Evolutionary conservation across 2,329 filamentous ascomycete genomes (phyloP), one percentile per base, ranked within the genome.

Genomic region (Fusarium sp.): DNA sequence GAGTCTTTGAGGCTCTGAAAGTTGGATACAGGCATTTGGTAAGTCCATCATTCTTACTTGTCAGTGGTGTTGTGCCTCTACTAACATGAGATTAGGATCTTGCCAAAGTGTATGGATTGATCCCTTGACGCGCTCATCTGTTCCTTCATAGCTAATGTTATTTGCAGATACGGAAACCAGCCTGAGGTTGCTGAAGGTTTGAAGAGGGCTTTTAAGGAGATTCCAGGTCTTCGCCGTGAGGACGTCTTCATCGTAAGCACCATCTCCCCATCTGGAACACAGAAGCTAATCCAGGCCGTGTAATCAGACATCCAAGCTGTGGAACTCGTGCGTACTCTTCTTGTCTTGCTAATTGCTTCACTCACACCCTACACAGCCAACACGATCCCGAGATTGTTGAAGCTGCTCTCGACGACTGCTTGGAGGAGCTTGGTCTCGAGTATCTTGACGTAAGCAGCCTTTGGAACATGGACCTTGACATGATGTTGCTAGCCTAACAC

Each of bases 1-100:
- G 63, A 16, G 48, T 66, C 18, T 66, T 39, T n/a, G 64, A 66
- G 23, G 64, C 64, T 20, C 43, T 66, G 16, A 66, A 60, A 34
- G 64, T 52, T 18, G 54, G 64, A 2, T 66, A 66, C 50, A 23
- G 43, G 10, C 64, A 66, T 52, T 25, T 66, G 54, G 50, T 57
- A n/a, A n/a, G 25, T 32, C n/a, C 23, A 11, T 18, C 11, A 30
- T 52, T 52, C n/a, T 32, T 27, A 27, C 20, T 32, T 52, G 16
- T 30, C 8, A 18, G 16, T 18, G 6, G 18, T 11, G 30, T 45
- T 7, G 20, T n/a, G 27, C 14, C 6, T 50, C 14, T 32, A n/a
- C 48, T 52, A 23, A 52, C 25, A n/a, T 52, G 7, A 52, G 3
- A 32, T n/a, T 9, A 52, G 48, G 48, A 52, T 52, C 48, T 52